These are phyloP conservation scores for Trichoderma pleuroti DNA, from an alignment of 2,329 filamentous ascomycete genomes.

Conservation along the genomic window DNA sequence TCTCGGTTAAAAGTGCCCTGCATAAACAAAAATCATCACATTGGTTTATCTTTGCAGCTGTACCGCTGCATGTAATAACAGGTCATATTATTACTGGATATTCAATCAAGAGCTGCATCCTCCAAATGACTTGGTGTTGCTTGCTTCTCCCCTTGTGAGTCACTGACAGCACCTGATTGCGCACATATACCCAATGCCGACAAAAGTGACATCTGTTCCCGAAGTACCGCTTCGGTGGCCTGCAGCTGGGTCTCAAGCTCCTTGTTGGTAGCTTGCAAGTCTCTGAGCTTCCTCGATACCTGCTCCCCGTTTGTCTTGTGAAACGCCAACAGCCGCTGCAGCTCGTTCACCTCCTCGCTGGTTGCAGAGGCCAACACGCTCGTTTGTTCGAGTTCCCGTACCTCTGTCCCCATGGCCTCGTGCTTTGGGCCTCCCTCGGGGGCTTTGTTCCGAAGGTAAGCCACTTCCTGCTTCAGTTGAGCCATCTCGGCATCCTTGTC, in stretches of 20 bases:
- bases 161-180: background rate
- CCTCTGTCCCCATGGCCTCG: background rate
- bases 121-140: background rate
- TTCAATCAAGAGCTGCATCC: background rate
- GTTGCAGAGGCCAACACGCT: background rate
- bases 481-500: background rate
- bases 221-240: background rate
- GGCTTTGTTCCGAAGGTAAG: background rate
- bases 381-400: background rate
- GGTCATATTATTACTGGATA: background rate
- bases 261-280: constrained; percentile 4
- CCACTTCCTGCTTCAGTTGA: background rate
- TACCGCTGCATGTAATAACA: background rate
- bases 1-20: background rate
- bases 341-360: background rate
- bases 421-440: background rate
- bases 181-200: background rate
- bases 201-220: background rate
- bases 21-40: background rate
- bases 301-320: constrained; percentile 11
- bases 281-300: background rate
- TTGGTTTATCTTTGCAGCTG: background rate
- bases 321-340: constrained; percentile 7
- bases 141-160: background rate
- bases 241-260: constrained; percentile 3